Percentiles rank a stretch among this genome's conserved stretches.
Conservation (phyloP, 2,329 filamentous ascomycete species). For the Aureobasidium lini region DNA sequence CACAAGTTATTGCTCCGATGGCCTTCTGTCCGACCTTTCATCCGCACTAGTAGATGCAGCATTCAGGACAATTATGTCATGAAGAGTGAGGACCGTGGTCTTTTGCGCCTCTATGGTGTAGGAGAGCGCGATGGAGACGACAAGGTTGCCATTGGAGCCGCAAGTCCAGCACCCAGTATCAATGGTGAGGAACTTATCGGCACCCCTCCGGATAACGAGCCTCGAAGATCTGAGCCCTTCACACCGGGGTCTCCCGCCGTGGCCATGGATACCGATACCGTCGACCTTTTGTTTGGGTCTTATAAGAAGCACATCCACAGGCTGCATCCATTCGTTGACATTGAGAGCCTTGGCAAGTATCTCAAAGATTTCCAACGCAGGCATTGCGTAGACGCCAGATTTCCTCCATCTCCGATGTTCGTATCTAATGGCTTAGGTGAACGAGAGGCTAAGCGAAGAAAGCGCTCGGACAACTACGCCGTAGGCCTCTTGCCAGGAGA, state of each 20-base stretch:
- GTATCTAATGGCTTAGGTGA: constrained; percentile 7
- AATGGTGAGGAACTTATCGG: constrained; percentile 28
- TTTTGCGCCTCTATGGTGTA: constrained; percentile 29
- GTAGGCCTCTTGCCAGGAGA: neutral
- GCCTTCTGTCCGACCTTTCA: constrained; percentile 36
- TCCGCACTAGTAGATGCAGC: neutral
- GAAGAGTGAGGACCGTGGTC: constrained; percentile 30
- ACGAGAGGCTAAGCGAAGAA: constrained; percentile 15
- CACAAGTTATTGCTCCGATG: constrained; percentile 66
- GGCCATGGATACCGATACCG: constrained; percentile 41
- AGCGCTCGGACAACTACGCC: neutral
- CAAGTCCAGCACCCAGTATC: constrained; percentile 34
- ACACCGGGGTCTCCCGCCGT: constrained; percentile 39
- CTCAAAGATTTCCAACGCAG: constrained; percentile 34
- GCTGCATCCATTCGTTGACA: constrained; percentile 57
- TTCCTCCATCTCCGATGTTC: constrained; percentile 11
- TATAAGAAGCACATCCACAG: constrained; percentile 56
- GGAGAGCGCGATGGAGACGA: constrained; percentile 33
- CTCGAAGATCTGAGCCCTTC: constrained; percentile 25
- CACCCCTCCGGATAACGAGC: constrained; percentile 35
- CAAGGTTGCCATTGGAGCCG: constrained; percentile 26
- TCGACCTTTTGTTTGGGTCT: constrained; percentile 45
- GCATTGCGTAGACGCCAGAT: neutral
- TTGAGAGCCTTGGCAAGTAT: constrained; percentile 38
- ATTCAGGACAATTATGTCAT: constrained; percentile 28